Percentiles rank a stretch among this genome's conserved stretches.
Conservation (phyloP, 2,329 filamentous ascomycete species). For the Corniculantispora saksenae region DNA sequence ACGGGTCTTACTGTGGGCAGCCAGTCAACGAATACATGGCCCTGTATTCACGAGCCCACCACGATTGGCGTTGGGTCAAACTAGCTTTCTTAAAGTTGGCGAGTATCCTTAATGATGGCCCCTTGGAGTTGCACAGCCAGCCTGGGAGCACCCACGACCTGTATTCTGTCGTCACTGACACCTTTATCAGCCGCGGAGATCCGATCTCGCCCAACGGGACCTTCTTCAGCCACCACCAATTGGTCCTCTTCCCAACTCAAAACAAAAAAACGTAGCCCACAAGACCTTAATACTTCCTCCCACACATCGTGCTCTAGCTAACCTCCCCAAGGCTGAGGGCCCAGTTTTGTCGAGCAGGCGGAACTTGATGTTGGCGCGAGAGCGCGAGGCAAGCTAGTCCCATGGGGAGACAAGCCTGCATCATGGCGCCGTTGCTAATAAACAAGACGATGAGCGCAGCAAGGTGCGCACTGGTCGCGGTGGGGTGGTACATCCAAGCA, state of each 20-base stretch:
- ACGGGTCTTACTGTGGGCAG: background rate
- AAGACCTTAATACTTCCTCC: background rate
- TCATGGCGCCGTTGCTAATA: background rate
- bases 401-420: background rate
- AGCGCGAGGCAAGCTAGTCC: constrained; percentile 1
- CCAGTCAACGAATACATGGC: constrained; percentile 1
- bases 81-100: background rate
- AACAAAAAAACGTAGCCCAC: background rate
- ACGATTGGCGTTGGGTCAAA: background rate
- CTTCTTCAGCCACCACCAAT: constrained; percentile 9
- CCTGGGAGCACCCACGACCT: background rate
- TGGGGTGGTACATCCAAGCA: background rate
- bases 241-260: background rate
- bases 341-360: background rate
- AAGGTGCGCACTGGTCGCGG: constrained; percentile 2
- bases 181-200: constrained; percentile 17
- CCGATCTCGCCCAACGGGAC: constrained; percentile 9
- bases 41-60: constrained; percentile 7
- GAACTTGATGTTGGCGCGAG: constrained; percentile 2
- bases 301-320: background rate
- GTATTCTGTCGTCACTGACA: constrained; percentile 15
- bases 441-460: background rate
- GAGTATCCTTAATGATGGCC: background rate
- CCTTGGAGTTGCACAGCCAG: background rate
- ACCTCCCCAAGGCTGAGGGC: background rate